Base-by-base conservation (phyloP, 1,284 basidiomycete species). In the Pholiota adiposa region DNA sequence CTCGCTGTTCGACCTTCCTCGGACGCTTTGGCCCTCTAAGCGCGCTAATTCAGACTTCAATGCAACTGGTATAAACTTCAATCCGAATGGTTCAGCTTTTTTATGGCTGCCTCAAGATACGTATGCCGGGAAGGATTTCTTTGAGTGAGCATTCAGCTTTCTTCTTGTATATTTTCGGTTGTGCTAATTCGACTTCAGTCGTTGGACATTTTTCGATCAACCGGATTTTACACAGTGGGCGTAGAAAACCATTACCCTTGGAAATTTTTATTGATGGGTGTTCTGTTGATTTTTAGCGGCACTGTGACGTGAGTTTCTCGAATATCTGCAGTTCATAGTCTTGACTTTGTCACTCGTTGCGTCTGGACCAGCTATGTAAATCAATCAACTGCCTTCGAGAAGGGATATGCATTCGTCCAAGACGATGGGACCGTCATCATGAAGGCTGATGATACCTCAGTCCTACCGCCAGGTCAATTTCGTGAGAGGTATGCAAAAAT, bases 401-500 rank as follows among this genome's bases (percentile, higher is more conserved):
- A 61, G 14, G 25, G 43, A 9, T 55, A 60, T 19, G 53, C 49
- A 55, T 88, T 79, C 68, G 79, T 87, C n/a, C 77, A 78, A n/a
- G 75, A 78, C n/a, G 75, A 86, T 66, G 79, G 78, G 23, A 79
- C 79, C 41, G 85, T 88, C 21, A 77, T 89, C 33, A 90, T 90
- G 87, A 83, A 86, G 65, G 87, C 85, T 5, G 88, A 90, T 58
- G 79, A 88, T 65, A 84, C 79, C 0, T 85, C 79, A 19, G 75
- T 72, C 73, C 69, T 90, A 46, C 59, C 75, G 0, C 51, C 69
- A 36, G 86, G 85, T 12, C 73, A 76, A 44, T 54, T 57, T 53
- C 54, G 58, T 12, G 44, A 31, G n/a, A 44, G 62, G 59, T 59
- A 46, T 11, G 18, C 18, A 18, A 11, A 44, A 9, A n/a, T n/a